These are phyloP conservation scores for Cladosporium sp. DNA, from an alignment of 2,329 filamentous ascomycete genomes.

Conservation along the genomic window DNA sequence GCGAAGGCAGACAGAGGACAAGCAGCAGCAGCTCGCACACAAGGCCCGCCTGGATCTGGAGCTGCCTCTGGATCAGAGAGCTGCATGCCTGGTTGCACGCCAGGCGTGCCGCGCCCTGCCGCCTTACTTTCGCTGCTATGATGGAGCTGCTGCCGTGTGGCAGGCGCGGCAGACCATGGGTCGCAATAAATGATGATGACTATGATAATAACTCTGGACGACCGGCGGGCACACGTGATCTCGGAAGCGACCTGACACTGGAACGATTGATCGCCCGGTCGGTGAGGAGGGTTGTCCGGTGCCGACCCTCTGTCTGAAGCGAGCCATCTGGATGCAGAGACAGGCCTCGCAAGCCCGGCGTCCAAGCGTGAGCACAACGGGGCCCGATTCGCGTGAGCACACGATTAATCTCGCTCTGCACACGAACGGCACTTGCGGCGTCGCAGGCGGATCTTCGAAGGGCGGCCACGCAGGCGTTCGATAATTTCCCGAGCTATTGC, in stretches of 20 bases:
- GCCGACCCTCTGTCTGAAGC: background rate
- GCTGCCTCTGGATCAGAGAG: slow-evolving; percentile 5
- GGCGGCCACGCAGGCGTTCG: background rate
- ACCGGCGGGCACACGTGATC: too few species aligned
- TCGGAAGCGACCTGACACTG: too few species aligned
- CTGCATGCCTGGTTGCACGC: slow-evolving; percentile 7
- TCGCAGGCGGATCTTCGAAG: background rate
- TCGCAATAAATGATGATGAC: too few species aligned
- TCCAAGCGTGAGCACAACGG: too few species aligned
- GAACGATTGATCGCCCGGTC: too few species aligned
- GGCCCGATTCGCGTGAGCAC: too few species aligned
- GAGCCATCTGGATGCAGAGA: slow-evolving; percentile 1
- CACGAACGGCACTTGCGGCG: background rate
- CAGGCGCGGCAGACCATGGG: background rate
- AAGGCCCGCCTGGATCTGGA: background rate
- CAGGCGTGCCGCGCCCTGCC: slow-evolving; percentile 6
- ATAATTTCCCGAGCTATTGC: slow-evolving; percentile 11
- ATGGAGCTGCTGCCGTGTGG: slow-evolving; percentile 7
- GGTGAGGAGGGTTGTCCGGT: background rate
- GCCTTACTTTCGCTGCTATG: background rate
- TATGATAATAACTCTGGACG: too few species aligned
- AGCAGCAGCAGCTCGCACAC: slow-evolving; percentile 3
- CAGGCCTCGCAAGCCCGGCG: background rate
- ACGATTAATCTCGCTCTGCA: slow-evolving; percentile 2
- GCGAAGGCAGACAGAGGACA: slow-evolving; percentile 9